These are phyloP conservation scores for Spiromastix sp. DNA, from an alignment of 2,329 filamentous ascomycete genomes.

Conservation along the genomic window DNA sequence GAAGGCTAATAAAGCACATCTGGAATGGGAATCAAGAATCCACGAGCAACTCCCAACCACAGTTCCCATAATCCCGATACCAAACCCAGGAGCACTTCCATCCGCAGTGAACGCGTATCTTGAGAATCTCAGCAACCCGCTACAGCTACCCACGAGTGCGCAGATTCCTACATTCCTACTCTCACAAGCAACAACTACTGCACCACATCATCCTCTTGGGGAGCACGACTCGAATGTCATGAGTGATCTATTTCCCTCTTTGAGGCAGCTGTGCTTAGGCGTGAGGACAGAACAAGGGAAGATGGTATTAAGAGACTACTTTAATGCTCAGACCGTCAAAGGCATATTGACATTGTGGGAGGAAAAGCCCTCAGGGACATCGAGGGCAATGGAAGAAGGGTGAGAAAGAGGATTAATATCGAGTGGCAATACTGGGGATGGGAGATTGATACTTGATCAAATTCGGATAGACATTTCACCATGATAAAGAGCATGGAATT, in stretches of 20 bases:
- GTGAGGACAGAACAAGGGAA: conserved; percentile 13
- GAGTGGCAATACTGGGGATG: too few species aligned
- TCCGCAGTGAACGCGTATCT: conserved; percentile 19
- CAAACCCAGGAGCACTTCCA: conserved; percentile 17
- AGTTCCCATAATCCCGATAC: conserved; percentile 22
- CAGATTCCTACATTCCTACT: conserved; percentile 13
- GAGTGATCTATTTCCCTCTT: conserved; percentile 20
- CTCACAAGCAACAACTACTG: conserved; percentile 12
- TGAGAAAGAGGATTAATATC: too few species aligned
- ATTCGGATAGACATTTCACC: too few species aligned
- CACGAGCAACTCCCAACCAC: conserved; percentile 13
- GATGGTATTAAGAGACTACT: conserved; percentile 20
- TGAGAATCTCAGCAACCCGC: conserved; percentile 25
- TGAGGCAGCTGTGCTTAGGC: conserved; percentile 13
- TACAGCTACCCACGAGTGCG: conserved; percentile 2
- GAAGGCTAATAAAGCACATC: too few species aligned
- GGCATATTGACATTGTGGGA: conserved; percentile 31
- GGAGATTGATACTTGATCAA: too few species aligned
- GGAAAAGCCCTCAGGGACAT: too few species aligned
- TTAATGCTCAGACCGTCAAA: conserved; percentile 20
- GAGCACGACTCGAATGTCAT: conserved; percentile 22
- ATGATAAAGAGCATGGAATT: too few species aligned
- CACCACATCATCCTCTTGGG: conserved; percentile 13
- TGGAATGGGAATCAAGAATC: conserved; percentile 8
- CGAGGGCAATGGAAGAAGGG: background rate